phyloP scores from a whole-genome alignment of 352 stramenopile species.

The Pythium utonaiense region DNA sequence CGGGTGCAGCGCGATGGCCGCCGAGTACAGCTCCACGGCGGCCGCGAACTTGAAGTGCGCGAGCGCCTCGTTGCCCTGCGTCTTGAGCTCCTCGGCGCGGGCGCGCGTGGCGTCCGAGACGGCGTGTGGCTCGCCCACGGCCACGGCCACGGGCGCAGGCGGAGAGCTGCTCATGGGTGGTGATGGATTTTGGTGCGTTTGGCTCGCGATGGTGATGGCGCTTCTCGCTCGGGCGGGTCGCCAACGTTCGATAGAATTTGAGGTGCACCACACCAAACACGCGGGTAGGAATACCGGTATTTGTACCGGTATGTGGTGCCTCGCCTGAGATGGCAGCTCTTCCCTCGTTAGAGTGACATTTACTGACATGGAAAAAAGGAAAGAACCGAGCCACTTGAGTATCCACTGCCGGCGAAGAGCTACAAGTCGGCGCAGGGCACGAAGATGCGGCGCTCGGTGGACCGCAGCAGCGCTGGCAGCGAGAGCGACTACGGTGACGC shows the following conservation, averaged over 20 bases:
- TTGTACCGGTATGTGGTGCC: background rate
- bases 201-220: background rate
- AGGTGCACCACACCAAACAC: slow-evolving; percentile 11
- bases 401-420: background rate
- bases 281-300: background rate
- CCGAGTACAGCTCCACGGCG: slow-evolving; percentile 87
- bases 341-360: slow-evolving; percentile 8
- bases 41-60: slow-evolving; percentile 74
- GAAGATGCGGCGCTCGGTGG: background rate
- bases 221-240: background rate
- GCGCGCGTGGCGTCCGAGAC: slow-evolving; percentile 60
- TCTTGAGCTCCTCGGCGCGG: slow-evolving; percentile 78
- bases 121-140: slow-evolving; percentile 45
- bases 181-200: background rate
- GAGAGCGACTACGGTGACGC: background rate
- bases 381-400: slow-evolving; percentile 3
- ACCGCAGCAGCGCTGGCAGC: slow-evolving; percentile 1
- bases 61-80: slow-evolving; percentile 81
- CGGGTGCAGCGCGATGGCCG: slow-evolving; percentile 83
- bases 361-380: slow-evolving; percentile 5
- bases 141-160: slow-evolving; percentile 36
- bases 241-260: slow-evolving; percentile 27
- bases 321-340: background rate
- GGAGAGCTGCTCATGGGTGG: slow-evolving; percentile 6
- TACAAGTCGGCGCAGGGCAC: too few relatives aligned